These are phyloP conservation scores for Starmera dryadoides DNA, from an alignment of 805 yeast species.

Conservation along the genomic window DNA sequence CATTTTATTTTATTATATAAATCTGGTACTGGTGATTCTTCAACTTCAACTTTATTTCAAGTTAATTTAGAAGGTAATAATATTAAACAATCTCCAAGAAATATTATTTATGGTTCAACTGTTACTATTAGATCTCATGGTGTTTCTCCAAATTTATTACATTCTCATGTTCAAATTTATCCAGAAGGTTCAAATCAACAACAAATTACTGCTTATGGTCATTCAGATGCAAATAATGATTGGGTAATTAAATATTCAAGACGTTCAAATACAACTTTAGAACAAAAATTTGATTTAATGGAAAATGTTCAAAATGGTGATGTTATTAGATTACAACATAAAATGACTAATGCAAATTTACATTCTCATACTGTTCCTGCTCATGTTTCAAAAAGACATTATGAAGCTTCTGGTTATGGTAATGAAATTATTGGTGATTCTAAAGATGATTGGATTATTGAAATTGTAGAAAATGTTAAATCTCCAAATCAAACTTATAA, in stretches of 20 bases:
- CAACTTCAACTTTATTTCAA: constrained; percentile 85
- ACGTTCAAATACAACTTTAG: constrained; percentile 19
- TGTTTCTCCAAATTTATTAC: constrained; percentile 66
- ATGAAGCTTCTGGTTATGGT: constrained; percentile 89
- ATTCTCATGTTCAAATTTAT: constrained; percentile 78
- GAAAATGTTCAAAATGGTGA: constrained; percentile 49
- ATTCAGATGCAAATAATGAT: constrained; percentile 80
- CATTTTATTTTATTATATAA: constrained; percentile 72
- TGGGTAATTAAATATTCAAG: constrained; percentile 66
- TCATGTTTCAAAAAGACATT: constrained; percentile 56
- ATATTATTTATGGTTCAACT: constrained; percentile 48
- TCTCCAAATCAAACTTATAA: constrained; percentile 27
- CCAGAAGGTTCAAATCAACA: constrained; percentile 94
- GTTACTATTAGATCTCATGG: constrained; percentile 56
- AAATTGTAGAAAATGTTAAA: constrained; percentile 57
- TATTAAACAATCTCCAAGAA: constrained; percentile 62
- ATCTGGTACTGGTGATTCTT: constrained; percentile 90
- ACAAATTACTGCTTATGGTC: constrained; percentile 89
- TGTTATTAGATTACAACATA: constrained; percentile 65
- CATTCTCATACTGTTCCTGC: constrained; percentile 81
- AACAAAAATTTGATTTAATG: constrained; percentile 16
- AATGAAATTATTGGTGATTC: constrained; percentile 61
- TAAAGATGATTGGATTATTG: constrained; percentile 88
- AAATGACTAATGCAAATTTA: constrained; percentile 61
- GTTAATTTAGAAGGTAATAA: constrained; percentile 70